Evolutionary conservation across 257 asterid species (phyloP).

Genomic region (Solanum chilense): DNA sequence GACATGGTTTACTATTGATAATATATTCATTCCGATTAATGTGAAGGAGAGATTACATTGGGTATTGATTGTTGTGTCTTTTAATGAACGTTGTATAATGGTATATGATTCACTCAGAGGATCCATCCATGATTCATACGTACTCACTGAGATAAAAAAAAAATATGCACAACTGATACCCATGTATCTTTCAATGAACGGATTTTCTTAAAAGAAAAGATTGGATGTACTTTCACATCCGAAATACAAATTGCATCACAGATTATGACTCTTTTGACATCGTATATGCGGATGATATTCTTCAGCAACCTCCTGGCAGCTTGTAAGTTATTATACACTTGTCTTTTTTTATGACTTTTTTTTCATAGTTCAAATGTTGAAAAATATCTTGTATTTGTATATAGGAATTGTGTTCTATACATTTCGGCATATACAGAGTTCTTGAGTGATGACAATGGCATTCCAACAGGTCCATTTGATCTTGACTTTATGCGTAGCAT

Average conservation of each 20-base stretch:
- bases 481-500: background rate
- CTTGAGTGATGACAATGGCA: background rate
- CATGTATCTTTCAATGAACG: background rate
- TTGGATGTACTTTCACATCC: no score
- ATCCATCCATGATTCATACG: background rate
- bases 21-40: no score
- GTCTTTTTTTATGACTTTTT: no score
- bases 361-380: no score
- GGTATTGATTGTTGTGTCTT: background rate
- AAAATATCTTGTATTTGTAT: background rate
- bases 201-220: background rate
- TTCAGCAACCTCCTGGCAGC: background rate
- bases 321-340: background rate
- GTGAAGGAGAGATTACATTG: background rate
- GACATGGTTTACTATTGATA: background rate
- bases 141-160: background rate
- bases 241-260: background rate
- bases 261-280: background rate
- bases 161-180: background rate
- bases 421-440: background rate
- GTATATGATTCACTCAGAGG: no score
- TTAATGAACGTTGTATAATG: background rate
- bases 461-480: background rate
- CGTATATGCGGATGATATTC: background rate
- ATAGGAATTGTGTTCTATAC: background rate